Conservation (phyloP, 805 yeast species). For the Vanderwaltozyma polyspora region DNA sequence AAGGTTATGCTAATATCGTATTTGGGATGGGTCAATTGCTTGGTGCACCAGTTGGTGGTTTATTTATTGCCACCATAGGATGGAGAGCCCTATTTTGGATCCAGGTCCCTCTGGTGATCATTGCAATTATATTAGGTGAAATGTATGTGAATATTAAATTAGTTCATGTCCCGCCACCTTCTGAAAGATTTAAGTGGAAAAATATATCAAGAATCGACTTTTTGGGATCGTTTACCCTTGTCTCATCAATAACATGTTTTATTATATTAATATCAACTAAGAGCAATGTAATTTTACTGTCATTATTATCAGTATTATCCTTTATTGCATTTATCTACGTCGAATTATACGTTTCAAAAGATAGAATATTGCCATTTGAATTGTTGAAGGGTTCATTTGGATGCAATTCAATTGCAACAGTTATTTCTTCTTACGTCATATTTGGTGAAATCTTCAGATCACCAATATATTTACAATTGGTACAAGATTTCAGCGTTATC, state of each 20-base stretch:
- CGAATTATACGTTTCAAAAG: slow-evolving; percentile 29
- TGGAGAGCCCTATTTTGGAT: slow-evolving; percentile 51
- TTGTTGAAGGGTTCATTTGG: slow-evolving; percentile 45
- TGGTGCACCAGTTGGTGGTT: slow-evolving; percentile 59
- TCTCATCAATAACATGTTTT: slow-evolving; percentile 28
- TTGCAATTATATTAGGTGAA: slow-evolving; percentile 29
- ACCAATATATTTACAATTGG: slow-evolving; percentile 48
- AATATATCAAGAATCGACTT: slow-evolving; percentile 54
- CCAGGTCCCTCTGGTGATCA: slow-evolving; percentile 37
- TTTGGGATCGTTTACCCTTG: slow-evolving; percentile 54
- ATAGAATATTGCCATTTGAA: slow-evolving; percentile 51
- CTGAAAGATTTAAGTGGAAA: slow-evolving; percentile 33
- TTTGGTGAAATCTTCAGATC: slow-evolving; percentile 44
- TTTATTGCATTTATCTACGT: slow-evolving; percentile 28
- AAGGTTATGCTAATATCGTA: slow-evolving; percentile 69
- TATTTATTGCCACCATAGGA: slow-evolving; percentile 44
- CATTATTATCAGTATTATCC: slow-evolving; percentile 15
- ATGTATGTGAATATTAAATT: slow-evolving; percentile 31
- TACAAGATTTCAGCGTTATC: slow-evolving; percentile 39
- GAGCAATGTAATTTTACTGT: background rate
- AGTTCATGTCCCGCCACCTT: slow-evolving; percentile 40
- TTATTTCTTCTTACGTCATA: slow-evolving; percentile 32
- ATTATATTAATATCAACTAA: slow-evolving; percentile 17
- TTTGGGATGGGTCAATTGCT: slow-evolving; percentile 64
- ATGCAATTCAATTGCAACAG: slow-evolving; percentile 38